Conservation (phyloP, 75 land plant species). For the Isoetes taiwanensis region DNA sequence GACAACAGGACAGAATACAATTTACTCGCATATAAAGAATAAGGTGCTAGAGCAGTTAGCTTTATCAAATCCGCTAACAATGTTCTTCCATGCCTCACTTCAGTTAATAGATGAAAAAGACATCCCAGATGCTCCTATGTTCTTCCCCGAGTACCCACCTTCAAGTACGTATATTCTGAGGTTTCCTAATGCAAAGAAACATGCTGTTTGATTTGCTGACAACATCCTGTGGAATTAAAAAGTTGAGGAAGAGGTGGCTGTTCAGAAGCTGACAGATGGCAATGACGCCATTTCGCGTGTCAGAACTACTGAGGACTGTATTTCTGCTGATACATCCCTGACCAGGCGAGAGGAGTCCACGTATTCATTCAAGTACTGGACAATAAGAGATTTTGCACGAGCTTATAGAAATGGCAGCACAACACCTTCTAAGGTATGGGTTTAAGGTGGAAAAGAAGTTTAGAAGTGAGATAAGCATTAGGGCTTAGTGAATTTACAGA, state of each 20-base stretch:
- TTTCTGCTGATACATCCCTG: slow-evolving; percentile 23
- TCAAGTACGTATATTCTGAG: slow-evolving; percentile 38
- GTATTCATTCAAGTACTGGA: slow-evolving; percentile 64
- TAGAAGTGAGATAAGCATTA: neutral
- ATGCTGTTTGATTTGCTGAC: neutral
- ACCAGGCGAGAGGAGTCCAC: slow-evolving; percentile 5
- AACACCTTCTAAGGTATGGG: slow-evolving; percentile 55
- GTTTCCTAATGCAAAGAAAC: too few relatives aligned
- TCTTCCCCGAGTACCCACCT: slow-evolving; percentile 66
- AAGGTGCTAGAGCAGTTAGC: too few relatives aligned
- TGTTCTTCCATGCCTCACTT: too few relatives aligned
- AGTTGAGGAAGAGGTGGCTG: slow-evolving; percentile 39
- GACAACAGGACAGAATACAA: too few relatives aligned
- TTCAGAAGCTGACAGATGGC: slow-evolving; percentile 40
- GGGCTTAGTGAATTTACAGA: too few relatives aligned
- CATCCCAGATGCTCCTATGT: slow-evolving; percentile 87
- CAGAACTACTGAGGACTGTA: slow-evolving; percentile 36
- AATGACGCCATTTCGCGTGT: slow-evolving; percentile 33
- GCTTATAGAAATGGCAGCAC: slow-evolving; percentile 49
- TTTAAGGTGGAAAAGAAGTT: neutral
- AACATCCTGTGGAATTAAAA: too few relatives aligned
- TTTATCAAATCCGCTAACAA: too few relatives aligned
- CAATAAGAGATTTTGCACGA: slow-evolving; percentile 84
- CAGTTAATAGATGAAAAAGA: slow-evolving; percentile 49
- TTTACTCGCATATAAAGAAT: too few relatives aligned